phyloP scores from a whole-genome alignment of 2,329 filamentous ascomycete species.

The Venturia oleaginea region DNA sequence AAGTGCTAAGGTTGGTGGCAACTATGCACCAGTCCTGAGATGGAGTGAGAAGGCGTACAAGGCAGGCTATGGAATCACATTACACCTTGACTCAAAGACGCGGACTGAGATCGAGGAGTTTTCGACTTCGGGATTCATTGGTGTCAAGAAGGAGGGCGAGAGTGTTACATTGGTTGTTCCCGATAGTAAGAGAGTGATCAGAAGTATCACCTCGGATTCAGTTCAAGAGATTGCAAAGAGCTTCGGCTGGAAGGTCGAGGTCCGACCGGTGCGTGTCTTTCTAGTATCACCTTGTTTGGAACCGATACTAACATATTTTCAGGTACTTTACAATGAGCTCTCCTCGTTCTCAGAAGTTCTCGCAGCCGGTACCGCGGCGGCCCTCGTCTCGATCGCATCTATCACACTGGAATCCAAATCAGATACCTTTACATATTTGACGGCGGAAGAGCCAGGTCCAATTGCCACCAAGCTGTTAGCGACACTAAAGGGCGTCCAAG shows the following conservation, averaged over 20 bases:
- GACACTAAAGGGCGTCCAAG: constrained; percentile 77
- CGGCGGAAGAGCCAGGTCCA: constrained; percentile 59
- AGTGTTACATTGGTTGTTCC: constrained; percentile 72
- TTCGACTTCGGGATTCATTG: constrained; percentile 88
- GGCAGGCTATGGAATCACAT: constrained; percentile 84
- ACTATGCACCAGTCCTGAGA: constrained; percentile 85
- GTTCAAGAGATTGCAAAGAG: constrained; percentile 65
- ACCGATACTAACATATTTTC: neutral
- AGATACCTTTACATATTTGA: constrained; percentile 48
- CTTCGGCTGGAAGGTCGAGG: constrained; percentile 80
- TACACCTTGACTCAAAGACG: constrained; percentile 81
- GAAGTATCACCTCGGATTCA: constrained; percentile 75
- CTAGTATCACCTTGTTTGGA: neutral
- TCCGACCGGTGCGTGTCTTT: constrained; percentile 48
- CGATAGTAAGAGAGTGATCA: constrained; percentile 78
- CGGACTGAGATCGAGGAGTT: constrained; percentile 91
- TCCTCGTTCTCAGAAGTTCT: constrained; percentile 66
- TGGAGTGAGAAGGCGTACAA: constrained; percentile 74
- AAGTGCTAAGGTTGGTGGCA: constrained; percentile 87
- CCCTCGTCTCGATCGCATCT: constrained; percentile 82
- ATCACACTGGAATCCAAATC: constrained; percentile 61
- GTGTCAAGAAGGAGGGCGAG: constrained; percentile 47
- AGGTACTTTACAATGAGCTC: constrained; percentile 57
- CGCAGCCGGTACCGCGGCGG: constrained; percentile 85
- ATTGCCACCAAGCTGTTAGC: constrained; percentile 63